phyloP scores from a whole-genome alignment of 1,284 basidiomycete species.

The Cutaneotrichosporon sp. region DNA sequence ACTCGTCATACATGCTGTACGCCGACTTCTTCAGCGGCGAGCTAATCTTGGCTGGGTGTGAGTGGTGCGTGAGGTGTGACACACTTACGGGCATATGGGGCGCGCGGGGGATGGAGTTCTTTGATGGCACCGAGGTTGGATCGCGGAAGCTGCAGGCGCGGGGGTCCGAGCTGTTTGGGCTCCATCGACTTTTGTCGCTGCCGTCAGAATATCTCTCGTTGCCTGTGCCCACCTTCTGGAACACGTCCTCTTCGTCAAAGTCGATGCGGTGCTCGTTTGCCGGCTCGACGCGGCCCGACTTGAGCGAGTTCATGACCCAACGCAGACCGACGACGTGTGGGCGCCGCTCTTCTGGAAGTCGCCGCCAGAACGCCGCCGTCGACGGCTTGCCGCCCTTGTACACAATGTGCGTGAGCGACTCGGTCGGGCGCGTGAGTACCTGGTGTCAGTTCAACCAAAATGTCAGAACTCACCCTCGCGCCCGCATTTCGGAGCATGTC shows the following conservation, averaged over 20 bases:
- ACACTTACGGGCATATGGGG: constrained; percentile 41
- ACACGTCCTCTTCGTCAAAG: constrained; percentile 61
- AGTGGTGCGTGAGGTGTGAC: not conserved
- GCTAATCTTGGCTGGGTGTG: constrained; percentile 32
- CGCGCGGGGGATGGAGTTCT: constrained; percentile 3
- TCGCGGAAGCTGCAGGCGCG: not conserved
- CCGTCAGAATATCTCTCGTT: not conserved
- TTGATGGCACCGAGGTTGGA: not conserved
- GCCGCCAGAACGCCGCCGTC: constrained; percentile 70
- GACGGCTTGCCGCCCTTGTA: constrained; percentile 79
- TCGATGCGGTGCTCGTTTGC: constrained; percentile 66
- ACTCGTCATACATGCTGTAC: not conserved
- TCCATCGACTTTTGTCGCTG: constrained; percentile 61
- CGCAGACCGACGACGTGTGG: constrained; percentile 71
- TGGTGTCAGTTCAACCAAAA: constrained; percentile 35
- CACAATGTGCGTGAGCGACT: constrained; percentile 75
- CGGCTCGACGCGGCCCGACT: constrained; percentile 60
- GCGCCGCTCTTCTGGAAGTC: constrained; percentile 50
- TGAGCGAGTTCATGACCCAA: constrained; percentile 86
- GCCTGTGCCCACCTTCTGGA: constrained; percentile 58
- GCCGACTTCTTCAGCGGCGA: constrained; percentile 39
- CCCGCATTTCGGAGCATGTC: constrained; percentile 78
- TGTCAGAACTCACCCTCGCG: constrained; percentile 66
- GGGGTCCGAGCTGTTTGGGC: constrained; percentile 21
- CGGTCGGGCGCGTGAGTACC: constrained; percentile 50